phyloP scores from a whole-genome alignment of 2,329 filamentous ascomycete species.

The Juglanconis sp. region DNA sequence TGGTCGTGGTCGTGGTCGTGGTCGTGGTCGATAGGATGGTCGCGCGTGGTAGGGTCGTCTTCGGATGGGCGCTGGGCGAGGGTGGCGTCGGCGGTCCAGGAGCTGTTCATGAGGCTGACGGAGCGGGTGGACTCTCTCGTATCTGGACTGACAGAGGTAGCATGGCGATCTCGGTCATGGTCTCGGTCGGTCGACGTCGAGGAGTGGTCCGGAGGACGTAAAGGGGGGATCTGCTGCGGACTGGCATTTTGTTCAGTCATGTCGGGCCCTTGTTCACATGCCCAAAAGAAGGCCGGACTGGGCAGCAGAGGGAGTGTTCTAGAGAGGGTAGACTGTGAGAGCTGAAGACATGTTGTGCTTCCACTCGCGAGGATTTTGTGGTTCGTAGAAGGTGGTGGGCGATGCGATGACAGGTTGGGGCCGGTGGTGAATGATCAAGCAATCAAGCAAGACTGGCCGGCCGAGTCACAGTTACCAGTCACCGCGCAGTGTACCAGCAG shows the following conservation, averaged over 20 bases:
- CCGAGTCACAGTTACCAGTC: too few relatives aligned
- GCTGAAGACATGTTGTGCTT: slow-evolving; percentile 17
- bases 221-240: slow-evolving; percentile 13
- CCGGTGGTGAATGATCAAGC: too few relatives aligned
- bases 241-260: slow-evolving; percentile 19
- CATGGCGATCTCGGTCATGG: slow-evolving; percentile 2
- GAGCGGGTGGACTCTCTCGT: slow-evolving; percentile 42
- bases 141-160: slow-evolving; percentile 34
- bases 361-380: not conserved
- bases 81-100: slow-evolving; percentile 16
- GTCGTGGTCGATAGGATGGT: not conserved
- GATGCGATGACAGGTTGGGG: too few relatives aligned
- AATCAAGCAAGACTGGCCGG: too few relatives aligned
- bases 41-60: slow-evolving; percentile 3
- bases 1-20: not conserved
- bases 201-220: slow-evolving; percentile 1
- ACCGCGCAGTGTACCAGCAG: too few relatives aligned
- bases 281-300: slow-evolving; percentile 3
- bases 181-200: not conserved
- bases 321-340: slow-evolving; percentile 4
- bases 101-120: slow-evolving; percentile 25
- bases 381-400: not conserved
- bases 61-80: slow-evolving; percentile 19
- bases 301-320: slow-evolving; percentile 7
- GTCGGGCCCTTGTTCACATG: slow-evolving; percentile 18